Evolutionary conservation across 305 asterid genomes (phyloP), one percentile per base, ranked within the genome.

Genomic region (Plantago lanceolata): DNA sequence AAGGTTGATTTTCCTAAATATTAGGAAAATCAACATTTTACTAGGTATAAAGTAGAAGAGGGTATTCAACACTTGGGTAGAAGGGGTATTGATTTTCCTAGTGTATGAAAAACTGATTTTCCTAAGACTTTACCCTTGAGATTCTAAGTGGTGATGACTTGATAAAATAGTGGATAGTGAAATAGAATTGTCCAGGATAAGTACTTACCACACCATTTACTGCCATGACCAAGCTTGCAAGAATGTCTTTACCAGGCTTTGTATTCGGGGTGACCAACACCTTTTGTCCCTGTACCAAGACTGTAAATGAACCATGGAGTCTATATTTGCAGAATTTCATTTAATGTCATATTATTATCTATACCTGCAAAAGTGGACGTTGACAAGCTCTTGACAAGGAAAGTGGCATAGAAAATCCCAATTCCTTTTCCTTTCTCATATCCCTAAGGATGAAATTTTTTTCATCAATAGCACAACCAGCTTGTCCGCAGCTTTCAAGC

Each of bases 401-500:
- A 77, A 70, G 82, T 17, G 96, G 94, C 90, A 94, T 82, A 62
- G 79, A 81, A 75, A 94, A 94, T 78, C 97, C 89, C 29, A 83
- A 80, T 79, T 88, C 94, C 70, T 61, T 94, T 84, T 93, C 99
- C 81, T 88, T 90, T 65, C 48, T 93, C 7, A 79, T 78, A 80
- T 93, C 99, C 79, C 99, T 83, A 62, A 93, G 81, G 60, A 93
- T 81, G 78, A 84, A 77, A 70, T 74, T 82, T 78, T 79, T 90
- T 84, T 90, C 99, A 21, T 93, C 96, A 68, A 90, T 84, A 67
- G 83, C 84, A 73, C 89, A 85, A 61, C 73, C 74, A 20, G 96
- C 95, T 79, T 83, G 89, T 67, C 82, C 99, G 79, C 97, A 93
- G 67, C 92, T 79, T 71, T 93, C 89, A 48, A 93, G 87, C 99